These are phyloP conservation scores for Rheum nobile DNA, from an alignment of 148 eudicot genomes.

Conservation along the genomic window DNA sequence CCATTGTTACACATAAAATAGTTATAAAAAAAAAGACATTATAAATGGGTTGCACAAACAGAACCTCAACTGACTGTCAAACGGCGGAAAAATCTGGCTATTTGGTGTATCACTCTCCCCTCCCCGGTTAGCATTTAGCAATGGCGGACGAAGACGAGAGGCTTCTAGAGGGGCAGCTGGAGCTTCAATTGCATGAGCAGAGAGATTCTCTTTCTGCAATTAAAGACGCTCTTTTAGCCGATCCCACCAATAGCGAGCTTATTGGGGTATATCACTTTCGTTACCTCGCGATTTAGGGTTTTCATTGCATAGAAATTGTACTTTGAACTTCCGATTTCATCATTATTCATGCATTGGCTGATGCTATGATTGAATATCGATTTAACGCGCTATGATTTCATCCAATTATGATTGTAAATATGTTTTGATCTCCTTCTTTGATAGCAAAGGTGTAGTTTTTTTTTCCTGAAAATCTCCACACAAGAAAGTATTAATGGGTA, in stretches of 20 bases:
- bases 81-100: neutral
- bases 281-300: neutral
- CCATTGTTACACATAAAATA: too few relatives aligned
- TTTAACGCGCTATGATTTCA: neutral
- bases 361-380: neutral
- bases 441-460: neutral
- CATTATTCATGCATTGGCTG: neutral
- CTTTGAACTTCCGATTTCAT: neutral
- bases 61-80: neutral
- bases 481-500: neutral
- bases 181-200: slow-evolving; percentile 63
- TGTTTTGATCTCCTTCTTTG: neutral
- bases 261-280: slow-evolving; percentile 27
- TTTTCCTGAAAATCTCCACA: neutral
- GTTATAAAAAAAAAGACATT: too few relatives aligned
- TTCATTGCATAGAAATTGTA: neutral
- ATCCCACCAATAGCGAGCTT: slow-evolving; percentile 54
- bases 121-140: slow-evolving; percentile 17
- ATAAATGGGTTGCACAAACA: too few relatives aligned
- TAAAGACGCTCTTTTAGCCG: slow-evolving; percentile 44
- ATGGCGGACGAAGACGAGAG: slow-evolving; percentile 66
- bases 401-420: neutral
- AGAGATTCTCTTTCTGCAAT: slow-evolving; percentile 48
- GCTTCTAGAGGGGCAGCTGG: slow-evolving; percentile 56
- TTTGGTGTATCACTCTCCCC: neutral